phyloP scores from a whole-genome alignment of 2,329 filamentous ascomycete species.

The Monilinia laxa region DNA sequence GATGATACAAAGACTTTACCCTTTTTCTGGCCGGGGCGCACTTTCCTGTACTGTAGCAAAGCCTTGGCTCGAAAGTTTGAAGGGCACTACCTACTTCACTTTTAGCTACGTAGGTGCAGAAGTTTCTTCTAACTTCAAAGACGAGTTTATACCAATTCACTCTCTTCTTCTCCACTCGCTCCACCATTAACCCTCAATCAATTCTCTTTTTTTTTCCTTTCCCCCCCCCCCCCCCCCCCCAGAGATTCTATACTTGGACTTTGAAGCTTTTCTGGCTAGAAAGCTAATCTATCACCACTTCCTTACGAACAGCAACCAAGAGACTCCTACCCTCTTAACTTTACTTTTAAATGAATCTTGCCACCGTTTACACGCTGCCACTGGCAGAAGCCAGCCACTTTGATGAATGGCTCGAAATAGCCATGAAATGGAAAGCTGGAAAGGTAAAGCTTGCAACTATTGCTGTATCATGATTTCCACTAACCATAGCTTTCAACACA shows the following conservation, averaged over 20 bases:
- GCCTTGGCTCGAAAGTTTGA: background rate
- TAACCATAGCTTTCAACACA: background rate
- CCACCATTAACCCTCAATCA: background rate
- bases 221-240: too few species aligned
- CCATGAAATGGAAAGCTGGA: constrained; percentile 23
- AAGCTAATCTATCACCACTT: background rate
- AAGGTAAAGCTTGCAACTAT: constrained; percentile 8
- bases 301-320: background rate
- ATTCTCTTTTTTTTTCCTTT: background rate
- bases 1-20: background rate
- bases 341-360: background rate
- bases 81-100: background rate
- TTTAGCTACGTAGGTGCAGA: background rate
- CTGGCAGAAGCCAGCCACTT: constrained; percentile 18
- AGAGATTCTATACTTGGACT: background rate
- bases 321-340: background rate
- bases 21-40: background rate
- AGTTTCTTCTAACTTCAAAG: background rate
- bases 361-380: background rate
- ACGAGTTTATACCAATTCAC: background rate
- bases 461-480: background rate
- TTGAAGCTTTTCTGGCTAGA: background rate
- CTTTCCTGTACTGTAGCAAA: background rate
- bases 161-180: background rate
- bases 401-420: constrained; percentile 25